Conservation (phyloP, 2,329 filamentous ascomycete genomes). For the Colletotrichum sp. region DNA sequence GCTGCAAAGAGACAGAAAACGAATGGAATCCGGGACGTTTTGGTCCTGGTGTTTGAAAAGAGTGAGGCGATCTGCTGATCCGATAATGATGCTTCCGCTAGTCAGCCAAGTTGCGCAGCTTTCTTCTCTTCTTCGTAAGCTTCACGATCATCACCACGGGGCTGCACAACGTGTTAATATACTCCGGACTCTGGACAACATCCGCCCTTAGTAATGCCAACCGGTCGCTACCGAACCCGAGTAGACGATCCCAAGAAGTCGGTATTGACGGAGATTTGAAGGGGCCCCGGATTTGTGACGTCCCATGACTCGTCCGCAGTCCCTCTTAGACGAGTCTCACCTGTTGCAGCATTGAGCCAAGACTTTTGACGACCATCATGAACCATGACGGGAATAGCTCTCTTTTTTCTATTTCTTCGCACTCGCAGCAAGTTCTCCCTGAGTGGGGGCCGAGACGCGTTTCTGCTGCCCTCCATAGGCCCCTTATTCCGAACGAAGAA, state of each 20-base stretch:
- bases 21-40: not conserved
- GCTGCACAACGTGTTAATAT: constrained; percentile 7
- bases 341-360: not conserved
- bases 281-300: not conserved
- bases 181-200: not conserved
- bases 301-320: not conserved
- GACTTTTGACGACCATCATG: not conserved
- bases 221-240: not conserved
- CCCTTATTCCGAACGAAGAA: not conserved
- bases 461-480: not conserved
- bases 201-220: not conserved
- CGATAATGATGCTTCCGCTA: not conserved
- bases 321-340: not conserved
- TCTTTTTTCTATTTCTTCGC: not conserved
- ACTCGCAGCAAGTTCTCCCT: not conserved
- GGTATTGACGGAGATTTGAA: constrained; percentile 1
- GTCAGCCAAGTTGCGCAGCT: not conserved
- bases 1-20: not conserved
- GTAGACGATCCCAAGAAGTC: not conserved
- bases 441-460: not conserved
- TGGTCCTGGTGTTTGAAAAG: not conserved
- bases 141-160: not conserved
- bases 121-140: not conserved
- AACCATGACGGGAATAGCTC: not conserved
- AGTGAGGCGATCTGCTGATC: not conserved